Conservation (phyloP, 306 rosid genomes). For the Acacia acuminata region DNA sequence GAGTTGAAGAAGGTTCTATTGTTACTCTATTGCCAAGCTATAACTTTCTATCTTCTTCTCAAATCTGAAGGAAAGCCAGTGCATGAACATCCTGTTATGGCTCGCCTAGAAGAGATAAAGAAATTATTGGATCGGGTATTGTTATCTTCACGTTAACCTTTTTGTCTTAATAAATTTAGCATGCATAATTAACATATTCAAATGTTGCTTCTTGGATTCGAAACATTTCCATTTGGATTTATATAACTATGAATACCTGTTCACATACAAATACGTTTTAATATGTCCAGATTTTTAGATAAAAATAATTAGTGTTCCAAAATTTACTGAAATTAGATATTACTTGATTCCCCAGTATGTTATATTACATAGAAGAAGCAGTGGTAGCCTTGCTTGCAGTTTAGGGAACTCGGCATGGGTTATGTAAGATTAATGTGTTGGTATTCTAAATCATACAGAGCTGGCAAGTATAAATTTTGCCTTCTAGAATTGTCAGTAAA, state of each 20-base stretch:
- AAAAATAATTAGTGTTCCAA: neutral
- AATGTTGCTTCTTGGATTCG: conserved; percentile 13
- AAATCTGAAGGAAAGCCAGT: conserved; percentile 88
- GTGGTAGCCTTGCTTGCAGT: conserved; percentile 6
- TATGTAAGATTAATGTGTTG: conserved; percentile 13
- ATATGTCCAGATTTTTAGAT: conserved; percentile 1
- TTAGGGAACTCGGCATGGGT: conserved; percentile 7
- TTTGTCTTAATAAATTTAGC: conserved; percentile 2
- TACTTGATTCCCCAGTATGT: conserved; percentile 12
- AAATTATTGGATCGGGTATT: conserved; percentile 72
- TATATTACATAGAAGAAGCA: conserved; percentile 7
- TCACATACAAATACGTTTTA: conserved; percentile 11
- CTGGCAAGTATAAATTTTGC: neutral
- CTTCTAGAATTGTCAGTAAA: neutral
- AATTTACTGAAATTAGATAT: conserved; percentile 3
- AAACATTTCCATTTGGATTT: conserved; percentile 10
- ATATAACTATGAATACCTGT: conserved; percentile 5
- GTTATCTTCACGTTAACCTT: conserved; percentile 15
- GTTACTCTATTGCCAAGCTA: conserved; percentile 84
- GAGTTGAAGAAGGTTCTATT: conserved; percentile 72
- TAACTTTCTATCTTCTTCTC: conserved; percentile 85
- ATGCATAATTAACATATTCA: conserved; percentile 14
- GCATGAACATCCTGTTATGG: conserved; percentile 79
- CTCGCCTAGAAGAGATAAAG: conserved; percentile 78
- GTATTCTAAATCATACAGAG: conserved; percentile 12